phyloP scores from a whole-genome alignment of 768 basidiomycete genomes.

The Rubroboletus pulcherrimus region DNA sequence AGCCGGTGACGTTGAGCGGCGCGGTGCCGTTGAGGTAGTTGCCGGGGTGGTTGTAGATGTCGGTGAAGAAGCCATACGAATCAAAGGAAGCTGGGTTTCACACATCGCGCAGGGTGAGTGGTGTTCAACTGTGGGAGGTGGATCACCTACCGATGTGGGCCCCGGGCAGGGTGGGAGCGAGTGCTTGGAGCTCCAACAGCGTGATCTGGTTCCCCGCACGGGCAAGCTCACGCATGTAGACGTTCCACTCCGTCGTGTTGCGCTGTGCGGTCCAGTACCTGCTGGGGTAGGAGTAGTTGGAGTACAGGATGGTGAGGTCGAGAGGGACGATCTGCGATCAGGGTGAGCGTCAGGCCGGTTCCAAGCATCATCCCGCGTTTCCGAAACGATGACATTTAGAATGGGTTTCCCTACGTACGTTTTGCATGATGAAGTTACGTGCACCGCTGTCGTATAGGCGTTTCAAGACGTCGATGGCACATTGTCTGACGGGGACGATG shows the following conservation, averaged over 20 bases:
- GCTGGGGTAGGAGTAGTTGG: constrained; percentile 44
- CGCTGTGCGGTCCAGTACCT: constrained; percentile 47
- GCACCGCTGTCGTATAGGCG: constrained; percentile 55
- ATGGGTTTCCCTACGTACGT: constrained; percentile 37
- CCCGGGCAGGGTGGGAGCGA: constrained; percentile 45
- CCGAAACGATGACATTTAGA: not conserved
- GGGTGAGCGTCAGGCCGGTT: not conserved
- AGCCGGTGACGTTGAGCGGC: constrained; percentile 55
- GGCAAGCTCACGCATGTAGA: constrained; percentile 52
- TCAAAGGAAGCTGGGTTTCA: constrained; percentile 50
- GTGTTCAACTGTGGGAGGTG: not conserved
- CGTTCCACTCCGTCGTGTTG: constrained; percentile 56
- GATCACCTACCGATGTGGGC: constrained; percentile 52
- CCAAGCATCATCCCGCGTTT: not conserved
- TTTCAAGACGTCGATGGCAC: constrained; percentile 59
- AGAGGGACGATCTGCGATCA: constrained; percentile 52
- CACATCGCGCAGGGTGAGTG: not conserved
- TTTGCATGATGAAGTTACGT: constrained; percentile 66
- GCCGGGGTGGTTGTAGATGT: constrained; percentile 50
- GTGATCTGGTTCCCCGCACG: constrained; percentile 50
- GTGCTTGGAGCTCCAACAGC: constrained; percentile 45
- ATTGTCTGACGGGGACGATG: constrained; percentile 53
- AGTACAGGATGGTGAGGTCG: constrained; percentile 45
- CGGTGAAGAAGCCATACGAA: constrained; percentile 55
- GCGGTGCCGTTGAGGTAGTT: constrained; percentile 62